Percentiles rank a stretch among this genome's conserved stretches.
Conservation (phyloP, 352 stramenopile species). For the Pythium sukuiense region DNA sequence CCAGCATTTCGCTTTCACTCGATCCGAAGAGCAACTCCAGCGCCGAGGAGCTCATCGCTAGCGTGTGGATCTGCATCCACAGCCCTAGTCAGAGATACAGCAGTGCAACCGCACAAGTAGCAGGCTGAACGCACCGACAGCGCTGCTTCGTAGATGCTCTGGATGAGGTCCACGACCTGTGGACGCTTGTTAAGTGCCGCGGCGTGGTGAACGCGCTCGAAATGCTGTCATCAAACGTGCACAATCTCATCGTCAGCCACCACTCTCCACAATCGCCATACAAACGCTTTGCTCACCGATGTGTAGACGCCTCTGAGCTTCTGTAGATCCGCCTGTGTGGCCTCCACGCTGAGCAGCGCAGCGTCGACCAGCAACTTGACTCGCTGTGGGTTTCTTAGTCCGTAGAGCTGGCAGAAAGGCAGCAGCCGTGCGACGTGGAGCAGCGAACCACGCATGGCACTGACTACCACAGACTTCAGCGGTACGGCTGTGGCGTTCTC, state of each 20-base stretch:
- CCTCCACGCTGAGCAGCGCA: slow-evolving; percentile 23
- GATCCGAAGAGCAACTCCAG: slow-evolving; percentile 31
- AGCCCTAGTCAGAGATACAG: not conserved
- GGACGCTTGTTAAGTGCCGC: slow-evolving; percentile 30
- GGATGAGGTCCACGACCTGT: slow-evolving; percentile 46
- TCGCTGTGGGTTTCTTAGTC: slow-evolving; percentile 5
- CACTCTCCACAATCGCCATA: not conserved
- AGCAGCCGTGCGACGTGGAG: slow-evolving; percentile 58
- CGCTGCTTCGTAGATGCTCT: slow-evolving; percentile 43
- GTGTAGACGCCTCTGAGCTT: slow-evolving; percentile 33
- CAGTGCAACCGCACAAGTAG: not conserved
- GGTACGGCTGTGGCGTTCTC: not conserved
- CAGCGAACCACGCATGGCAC: slow-evolving; percentile 28
- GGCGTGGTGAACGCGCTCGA: slow-evolving; percentile 34
- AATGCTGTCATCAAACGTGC: slow-evolving; percentile 31
- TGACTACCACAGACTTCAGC: not conserved
- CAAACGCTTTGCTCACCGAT: slow-evolving; percentile 19
- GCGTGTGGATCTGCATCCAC: slow-evolving; percentile 20
- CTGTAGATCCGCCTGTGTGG: slow-evolving; percentile 21
- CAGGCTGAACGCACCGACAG: slow-evolving; percentile 35
- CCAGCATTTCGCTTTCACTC: slow-evolving; percentile 31
- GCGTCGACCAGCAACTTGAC: slow-evolving; percentile 13
- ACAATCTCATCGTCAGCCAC: not conserved
- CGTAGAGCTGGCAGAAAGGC: slow-evolving; percentile 60
- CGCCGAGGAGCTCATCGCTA: slow-evolving; percentile 28